A percentile compares a stretch with the other conserved stretches of the same genome.
Conservation (phyloP, 2,329 filamentous ascomycete genomes). For the Claviceps sorghi region DNA sequence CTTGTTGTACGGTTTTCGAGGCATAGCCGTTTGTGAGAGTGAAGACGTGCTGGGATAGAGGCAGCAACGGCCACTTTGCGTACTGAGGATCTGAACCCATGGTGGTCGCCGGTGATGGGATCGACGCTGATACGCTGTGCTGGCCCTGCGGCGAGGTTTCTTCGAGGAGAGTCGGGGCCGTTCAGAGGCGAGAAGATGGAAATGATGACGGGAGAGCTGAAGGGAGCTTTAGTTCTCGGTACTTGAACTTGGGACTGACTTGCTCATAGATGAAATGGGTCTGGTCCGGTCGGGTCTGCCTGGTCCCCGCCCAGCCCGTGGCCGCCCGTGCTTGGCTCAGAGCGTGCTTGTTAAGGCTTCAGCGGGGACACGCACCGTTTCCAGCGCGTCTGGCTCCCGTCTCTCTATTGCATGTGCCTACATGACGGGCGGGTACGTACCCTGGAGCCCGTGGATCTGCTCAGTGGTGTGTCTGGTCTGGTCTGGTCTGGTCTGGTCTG, state of each 20-base stretch:
- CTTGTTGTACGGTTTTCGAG: slow-evolving; percentile 49
- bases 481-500: too few relatives aligned
- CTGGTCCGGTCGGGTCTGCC: too few relatives aligned
- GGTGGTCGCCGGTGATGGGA: slow-evolving; percentile 20
- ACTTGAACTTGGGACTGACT: background rate
- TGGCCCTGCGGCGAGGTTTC: background rate
- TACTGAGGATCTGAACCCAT: slow-evolving; percentile 76
- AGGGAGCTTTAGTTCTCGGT: slow-evolving; percentile 5
- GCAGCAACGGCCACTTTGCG: slow-evolving; percentile 69
- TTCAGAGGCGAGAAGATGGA: background rate
- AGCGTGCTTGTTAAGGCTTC: background rate
- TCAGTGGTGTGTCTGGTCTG: too few relatives aligned
- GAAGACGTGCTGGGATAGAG: slow-evolving; percentile 75
- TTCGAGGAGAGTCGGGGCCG: slow-evolving; percentile 1
- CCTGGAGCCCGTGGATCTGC: background rate
- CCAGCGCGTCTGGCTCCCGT: background rate
- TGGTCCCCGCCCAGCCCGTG: too few relatives aligned
- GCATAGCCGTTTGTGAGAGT: slow-evolving; percentile 70
- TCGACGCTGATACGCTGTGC: slow-evolving; percentile 12
- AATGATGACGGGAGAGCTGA: slow-evolving; percentile 4
- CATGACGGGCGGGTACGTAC: too few relatives aligned
- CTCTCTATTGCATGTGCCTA: background rate
- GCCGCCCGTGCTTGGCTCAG: too few relatives aligned
- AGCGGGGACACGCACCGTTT: background rate
- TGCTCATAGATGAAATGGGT: slow-evolving; percentile 7